A percentile compares a stretch with the other conserved stretches of the same genome.
phyloP scores from a whole-genome alignment of 805 yeast genomes.

The Torulaspora quercuum region DNA sequence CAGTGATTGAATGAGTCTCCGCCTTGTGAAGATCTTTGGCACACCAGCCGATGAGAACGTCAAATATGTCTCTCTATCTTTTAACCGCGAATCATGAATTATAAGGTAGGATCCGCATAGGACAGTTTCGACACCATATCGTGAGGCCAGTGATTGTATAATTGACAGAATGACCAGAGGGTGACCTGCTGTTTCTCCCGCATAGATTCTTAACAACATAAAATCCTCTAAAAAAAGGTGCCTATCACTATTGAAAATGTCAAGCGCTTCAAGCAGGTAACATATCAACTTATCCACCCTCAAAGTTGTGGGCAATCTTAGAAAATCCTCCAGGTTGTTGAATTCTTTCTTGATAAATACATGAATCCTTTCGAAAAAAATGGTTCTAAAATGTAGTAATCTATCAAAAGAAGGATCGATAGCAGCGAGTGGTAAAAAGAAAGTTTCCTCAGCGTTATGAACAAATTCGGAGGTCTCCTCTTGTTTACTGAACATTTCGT shows the following conservation, averaged over 20 bases:
- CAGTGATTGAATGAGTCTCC: conserved; percentile 17
- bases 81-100: conserved; percentile 18
- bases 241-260: conserved; percentile 3
- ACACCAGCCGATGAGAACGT: conserved; percentile 18
- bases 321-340: conserved; percentile 12
- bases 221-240: conserved; percentile 21
- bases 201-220: conserved; percentile 27
- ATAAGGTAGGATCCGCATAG: conserved; percentile 21
- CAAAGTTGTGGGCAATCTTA: conserved; percentile 19
- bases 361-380: conserved; percentile 13
- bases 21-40: conserved; percentile 21
- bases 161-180: conserved; percentile 24
- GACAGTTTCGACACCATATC: conserved; percentile 17
- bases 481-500: conserved; percentile 13
- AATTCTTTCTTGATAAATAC: conserved; percentile 12
- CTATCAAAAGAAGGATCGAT: conserved; percentile 23
- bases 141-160: conserved; percentile 22
- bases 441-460: conserved; percentile 20
- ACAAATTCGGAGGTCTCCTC: conserved; percentile 12
- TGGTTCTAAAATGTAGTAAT: conserved; percentile 16
- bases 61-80: conserved; percentile 20
- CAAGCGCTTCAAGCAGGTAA: conserved; percentile 15
- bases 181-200: conserved; percentile 27
- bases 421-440: conserved; percentile 20
- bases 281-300: conserved; percentile 20